These are phyloP conservation scores for Penicillium paradoxum DNA, from an alignment of 495 filamentous ascomycete species.

Conservation along the genomic window DNA sequence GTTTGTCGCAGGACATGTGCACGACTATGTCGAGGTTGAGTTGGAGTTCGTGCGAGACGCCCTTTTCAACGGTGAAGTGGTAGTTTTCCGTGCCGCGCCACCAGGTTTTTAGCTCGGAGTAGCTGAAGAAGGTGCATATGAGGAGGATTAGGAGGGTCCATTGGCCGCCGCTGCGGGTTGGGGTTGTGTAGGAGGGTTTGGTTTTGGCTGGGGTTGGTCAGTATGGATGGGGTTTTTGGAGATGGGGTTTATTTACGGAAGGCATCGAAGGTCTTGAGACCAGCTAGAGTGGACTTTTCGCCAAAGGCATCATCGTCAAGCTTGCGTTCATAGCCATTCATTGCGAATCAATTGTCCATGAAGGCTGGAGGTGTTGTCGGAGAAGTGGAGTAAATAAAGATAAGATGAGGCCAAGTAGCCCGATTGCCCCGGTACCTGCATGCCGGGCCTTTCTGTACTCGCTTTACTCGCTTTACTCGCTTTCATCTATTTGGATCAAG, in stretches of 20 bases:
- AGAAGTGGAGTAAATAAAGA: constrained; percentile 20
- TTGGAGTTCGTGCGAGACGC: constrained; percentile 78
- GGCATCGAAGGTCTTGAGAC: constrained; percentile 86
- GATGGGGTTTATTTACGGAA: constrained; percentile 67
- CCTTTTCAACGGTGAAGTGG: constrained; percentile 91
- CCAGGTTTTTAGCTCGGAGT: constrained; percentile 76
- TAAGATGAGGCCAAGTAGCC: constrained; percentile 40
- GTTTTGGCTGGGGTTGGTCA: constrained; percentile 69
- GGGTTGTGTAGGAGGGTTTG: constrained; percentile 84
- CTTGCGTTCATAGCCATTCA: constrained; percentile 69
- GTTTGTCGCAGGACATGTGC: constrained; percentile 79
- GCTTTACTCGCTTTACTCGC: not conserved
- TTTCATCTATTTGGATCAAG: not conserved
- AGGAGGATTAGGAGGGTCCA: constrained; percentile 82
- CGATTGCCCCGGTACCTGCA: constrained; percentile 12
- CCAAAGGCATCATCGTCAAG: constrained; percentile 77
- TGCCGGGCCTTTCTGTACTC: not conserved
- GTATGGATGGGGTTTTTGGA: not conserved
- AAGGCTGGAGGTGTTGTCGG: constrained; percentile 15
- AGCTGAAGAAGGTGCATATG: constrained; percentile 65
- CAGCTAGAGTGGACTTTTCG: constrained; percentile 55
- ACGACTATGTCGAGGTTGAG: constrained; percentile 94
- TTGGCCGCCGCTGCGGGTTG: constrained; percentile 78
- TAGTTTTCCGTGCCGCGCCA: constrained; percentile 77
- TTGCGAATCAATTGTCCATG: constrained; percentile 31